These are phyloP conservation scores for Backusella luteola DNA, from an alignment of 192 early-diverging fungal species.

Conservation along the genomic window DNA sequence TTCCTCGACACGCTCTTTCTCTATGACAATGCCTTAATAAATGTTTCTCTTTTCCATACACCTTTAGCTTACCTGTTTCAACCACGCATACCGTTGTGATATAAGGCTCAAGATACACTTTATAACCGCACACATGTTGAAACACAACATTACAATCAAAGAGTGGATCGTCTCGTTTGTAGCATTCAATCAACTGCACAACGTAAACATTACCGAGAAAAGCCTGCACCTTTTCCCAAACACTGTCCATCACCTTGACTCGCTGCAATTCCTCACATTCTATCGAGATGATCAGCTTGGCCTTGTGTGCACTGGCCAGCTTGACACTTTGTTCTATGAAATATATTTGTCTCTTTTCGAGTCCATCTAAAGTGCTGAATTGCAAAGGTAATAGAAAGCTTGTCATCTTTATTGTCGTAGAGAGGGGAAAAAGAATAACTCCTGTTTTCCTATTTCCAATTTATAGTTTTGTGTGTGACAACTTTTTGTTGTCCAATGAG, in stretches of 20 bases:
- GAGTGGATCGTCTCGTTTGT: conserved; percentile 39
- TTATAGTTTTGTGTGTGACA: not conserved
- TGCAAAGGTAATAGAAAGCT: conserved; percentile 8
- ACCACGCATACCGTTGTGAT: not conserved
- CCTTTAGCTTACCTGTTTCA: not conserved
- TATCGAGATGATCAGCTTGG: not conserved
- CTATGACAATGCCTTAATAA: not conserved
- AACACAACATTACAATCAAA: conserved; percentile 60
- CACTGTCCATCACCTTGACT: not conserved
- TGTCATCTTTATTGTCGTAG: not conserved
- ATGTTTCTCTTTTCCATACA: too few relatives aligned
- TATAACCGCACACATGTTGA: conserved; percentile 59
- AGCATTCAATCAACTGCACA: conserved; percentile 43
- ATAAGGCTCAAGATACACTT: conserved; percentile 36
- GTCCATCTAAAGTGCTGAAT: not conserved
- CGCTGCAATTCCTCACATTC: not conserved
- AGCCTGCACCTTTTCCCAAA: conserved; percentile 24
- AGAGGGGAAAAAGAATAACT: not conserved
- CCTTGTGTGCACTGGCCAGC: not conserved
- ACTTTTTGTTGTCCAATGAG: not conserved
- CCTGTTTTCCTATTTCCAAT: not conserved
- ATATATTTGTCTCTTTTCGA: not conserved
- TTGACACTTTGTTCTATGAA: conserved; percentile 2
- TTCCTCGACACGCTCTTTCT: not conserved
- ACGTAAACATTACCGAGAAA: conserved; percentile 44